A percentile compares a stretch with the other conserved stretches of the same genome.
Evolutionary conservation across 2,329 filamentous ascomycete genomes (phyloP).

Genomic region (Aureobasidium sp.): DNA sequence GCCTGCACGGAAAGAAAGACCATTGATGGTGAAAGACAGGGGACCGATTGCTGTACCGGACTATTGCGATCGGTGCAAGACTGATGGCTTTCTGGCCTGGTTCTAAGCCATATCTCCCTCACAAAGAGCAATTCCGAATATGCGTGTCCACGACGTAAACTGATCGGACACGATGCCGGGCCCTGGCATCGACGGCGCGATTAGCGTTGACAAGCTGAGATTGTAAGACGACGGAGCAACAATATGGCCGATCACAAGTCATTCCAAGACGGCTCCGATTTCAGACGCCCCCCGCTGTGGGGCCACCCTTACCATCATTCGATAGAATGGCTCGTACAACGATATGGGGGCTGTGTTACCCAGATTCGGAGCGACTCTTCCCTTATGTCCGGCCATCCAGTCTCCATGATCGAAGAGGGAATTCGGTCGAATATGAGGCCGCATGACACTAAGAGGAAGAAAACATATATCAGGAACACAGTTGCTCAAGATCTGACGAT

Average conservation of each 20-base stretch:
- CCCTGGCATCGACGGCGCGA: neutral
- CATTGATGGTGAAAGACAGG: neutral
- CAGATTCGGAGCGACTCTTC: neutral
- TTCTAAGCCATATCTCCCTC: neutral
- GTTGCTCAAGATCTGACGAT: neutral
- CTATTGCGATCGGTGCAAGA: conserved; percentile 1
- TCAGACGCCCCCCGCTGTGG: neutral
- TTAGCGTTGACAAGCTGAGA: too few species aligned
- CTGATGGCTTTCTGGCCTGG: conserved; percentile 10
- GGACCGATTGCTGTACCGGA: conserved; percentile 1
- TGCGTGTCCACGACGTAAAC: neutral
- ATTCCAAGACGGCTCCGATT: neutral
- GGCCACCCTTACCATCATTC: neutral
- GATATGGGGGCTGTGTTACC: neutral
- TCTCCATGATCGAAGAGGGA: neutral
- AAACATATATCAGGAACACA: neutral
- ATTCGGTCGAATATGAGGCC: neutral
- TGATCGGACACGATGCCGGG: neutral
- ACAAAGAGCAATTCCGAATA: too few species aligned
- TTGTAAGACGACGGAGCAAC: neutral
- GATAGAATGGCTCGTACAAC: neutral
- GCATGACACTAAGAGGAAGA: neutral
- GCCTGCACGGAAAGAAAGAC: conserved; percentile 6
- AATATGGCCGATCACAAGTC: neutral
- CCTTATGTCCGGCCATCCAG: neutral